Percentiles rank a stretch among this genome's conserved stretches.
Conservation (phyloP, 176 grass and related monocot genomes). For the Alloteropsis semialata region DNA sequence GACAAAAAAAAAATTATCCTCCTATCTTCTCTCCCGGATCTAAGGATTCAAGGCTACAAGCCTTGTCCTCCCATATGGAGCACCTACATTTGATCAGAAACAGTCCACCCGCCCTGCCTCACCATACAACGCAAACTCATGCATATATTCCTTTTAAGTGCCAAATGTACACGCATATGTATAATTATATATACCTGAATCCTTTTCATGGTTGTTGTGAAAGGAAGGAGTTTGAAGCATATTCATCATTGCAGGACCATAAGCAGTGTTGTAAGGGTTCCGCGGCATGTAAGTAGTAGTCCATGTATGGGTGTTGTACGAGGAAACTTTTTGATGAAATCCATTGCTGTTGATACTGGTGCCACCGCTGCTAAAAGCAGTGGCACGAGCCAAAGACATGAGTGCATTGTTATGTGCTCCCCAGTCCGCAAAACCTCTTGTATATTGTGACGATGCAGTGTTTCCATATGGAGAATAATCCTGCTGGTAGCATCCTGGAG, state of each 20-base stretch:
- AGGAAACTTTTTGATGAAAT: conserved; percentile 28
- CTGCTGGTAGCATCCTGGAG: conserved; percentile 26
- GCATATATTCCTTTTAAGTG: background rate
- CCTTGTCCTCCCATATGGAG: no score
- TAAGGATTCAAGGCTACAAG: no score
- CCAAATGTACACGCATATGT: background rate
- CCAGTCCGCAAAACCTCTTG: conserved; percentile 27
- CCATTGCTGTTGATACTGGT: conserved; percentile 16
- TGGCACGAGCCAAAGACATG: conserved; percentile 7
- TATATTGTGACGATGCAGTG: background rate
- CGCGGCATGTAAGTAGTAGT: conserved; percentile 8
- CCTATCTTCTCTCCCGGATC: background rate
- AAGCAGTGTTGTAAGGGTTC: conserved; percentile 10
- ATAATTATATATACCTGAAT: conserved; percentile 43
- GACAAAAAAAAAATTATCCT: background rate
- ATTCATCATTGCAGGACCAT: background rate
- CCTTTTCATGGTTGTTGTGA: conserved; percentile 11
- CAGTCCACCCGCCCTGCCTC: background rate
- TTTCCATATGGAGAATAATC: conserved; percentile 13
- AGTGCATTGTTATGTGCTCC: background rate
- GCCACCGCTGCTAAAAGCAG: background rate
- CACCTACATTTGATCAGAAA: background rate
- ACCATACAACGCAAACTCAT: background rate
- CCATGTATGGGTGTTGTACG: conserved; percentile 15
- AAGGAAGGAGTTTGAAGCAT: conserved; percentile 14